Evolutionary conservation across 331 rosid genomes (phyloP).

Genomic region (Malus hybrid): DNA sequence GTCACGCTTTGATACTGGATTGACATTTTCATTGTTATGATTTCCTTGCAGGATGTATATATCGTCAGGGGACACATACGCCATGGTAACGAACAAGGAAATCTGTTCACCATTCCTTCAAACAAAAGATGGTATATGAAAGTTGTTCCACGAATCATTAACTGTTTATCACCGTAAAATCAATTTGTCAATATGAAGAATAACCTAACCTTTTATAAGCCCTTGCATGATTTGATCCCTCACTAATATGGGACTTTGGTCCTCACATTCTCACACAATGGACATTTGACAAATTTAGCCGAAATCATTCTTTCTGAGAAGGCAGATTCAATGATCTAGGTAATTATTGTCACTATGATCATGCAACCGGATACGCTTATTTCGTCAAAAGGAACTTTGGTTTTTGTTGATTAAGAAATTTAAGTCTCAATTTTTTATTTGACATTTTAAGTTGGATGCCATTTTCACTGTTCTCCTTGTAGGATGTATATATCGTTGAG

Average conservation of each 20-base stretch:
- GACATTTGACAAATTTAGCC: constrained; percentile 5
- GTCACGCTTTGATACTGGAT: not conserved
- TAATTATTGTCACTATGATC: too few relatives aligned
- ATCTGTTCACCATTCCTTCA: constrained; percentile 58
- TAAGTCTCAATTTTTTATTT: too few relatives aligned
- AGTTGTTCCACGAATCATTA: constrained; percentile 67
- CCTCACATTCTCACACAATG: too few relatives aligned
- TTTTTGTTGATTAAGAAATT: not conserved
- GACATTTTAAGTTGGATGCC: not conserved
- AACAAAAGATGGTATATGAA: constrained; percentile 49
- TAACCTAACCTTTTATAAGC: constrained; percentile 14
- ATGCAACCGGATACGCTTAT: too few relatives aligned
- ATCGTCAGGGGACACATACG: constrained; percentile 68
- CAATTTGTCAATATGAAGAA: constrained; percentile 36
- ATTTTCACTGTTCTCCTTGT: constrained; percentile 2
- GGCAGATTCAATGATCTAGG: not conserved
- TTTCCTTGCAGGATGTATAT: constrained; percentile 53
- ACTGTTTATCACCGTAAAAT: constrained; percentile 35
- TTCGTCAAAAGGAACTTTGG: constrained; percentile 19
- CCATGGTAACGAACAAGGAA: constrained; percentile 40
- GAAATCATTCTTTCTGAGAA: not conserved
- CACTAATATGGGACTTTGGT: too few relatives aligned
- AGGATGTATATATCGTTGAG: constrained; percentile 48
- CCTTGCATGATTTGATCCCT: too few relatives aligned
- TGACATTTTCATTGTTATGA: not conserved